Percentiles rank a stretch among this genome's conserved stretches.
phyloP scores from a whole-genome alignment of 2,329 filamentous ascomycete genomes.

The Calonectria pteridis region DNA sequence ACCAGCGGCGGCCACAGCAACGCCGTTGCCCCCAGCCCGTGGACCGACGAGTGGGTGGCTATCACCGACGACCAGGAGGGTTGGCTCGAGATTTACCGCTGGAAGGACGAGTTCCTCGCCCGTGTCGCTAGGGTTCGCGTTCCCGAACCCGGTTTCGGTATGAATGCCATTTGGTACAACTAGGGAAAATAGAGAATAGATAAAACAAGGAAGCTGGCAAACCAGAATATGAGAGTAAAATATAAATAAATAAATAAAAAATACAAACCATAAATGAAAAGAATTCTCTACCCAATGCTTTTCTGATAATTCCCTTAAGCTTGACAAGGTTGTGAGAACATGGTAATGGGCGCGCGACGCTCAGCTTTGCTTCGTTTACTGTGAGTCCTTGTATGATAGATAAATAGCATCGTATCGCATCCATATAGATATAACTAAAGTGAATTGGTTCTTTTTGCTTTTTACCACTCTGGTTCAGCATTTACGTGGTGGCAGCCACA shows the following conservation, averaged over 20 bases:
- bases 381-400: too few relatives aligned
- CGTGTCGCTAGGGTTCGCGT: slow-evolving; percentile 83
- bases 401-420: too few relatives aligned
- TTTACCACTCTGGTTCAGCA: background rate
- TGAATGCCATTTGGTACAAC: slow-evolving; percentile 94
- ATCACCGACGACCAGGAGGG: slow-evolving; percentile 91
- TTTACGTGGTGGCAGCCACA: background rate
- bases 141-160: slow-evolving; percentile 89
- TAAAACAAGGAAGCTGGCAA: background rate
- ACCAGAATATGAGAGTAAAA: background rate
- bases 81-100: slow-evolving; percentile 89
- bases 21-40: slow-evolving; percentile 85
- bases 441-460: background rate
- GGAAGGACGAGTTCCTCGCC: slow-evolving; percentile 84
- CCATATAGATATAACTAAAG: background rate
- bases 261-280: background rate
- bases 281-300: background rate
- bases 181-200: background rate
- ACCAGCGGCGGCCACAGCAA: slow-evolving; percentile 92
- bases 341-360: background rate
- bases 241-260: background rate
- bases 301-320: background rate
- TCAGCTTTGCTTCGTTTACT: too few relatives aligned
- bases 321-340: background rate
- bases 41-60: slow-evolving; percentile 90